Conservation (phyloP, 768 basidiomycete species). For the Boletus bicolor region DNA sequence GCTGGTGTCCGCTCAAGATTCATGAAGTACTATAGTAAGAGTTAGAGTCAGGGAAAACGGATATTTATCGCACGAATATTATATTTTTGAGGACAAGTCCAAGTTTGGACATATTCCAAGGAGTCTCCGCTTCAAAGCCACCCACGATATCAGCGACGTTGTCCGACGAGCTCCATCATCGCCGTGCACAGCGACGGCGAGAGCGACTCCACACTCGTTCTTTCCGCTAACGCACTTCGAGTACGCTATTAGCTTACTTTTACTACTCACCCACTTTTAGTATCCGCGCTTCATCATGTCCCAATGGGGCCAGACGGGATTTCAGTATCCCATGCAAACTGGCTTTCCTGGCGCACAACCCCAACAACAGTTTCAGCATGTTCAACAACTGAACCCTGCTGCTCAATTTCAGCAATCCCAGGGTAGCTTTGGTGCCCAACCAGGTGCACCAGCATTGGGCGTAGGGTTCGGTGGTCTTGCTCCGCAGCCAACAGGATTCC, state of each 20-base stretch:
- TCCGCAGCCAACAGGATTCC: slow-evolving; percentile 62
- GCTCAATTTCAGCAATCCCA: slow-evolving; percentile 45
- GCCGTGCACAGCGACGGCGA: neutral
- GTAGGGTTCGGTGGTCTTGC: slow-evolving; percentile 41
- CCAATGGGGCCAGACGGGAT: slow-evolving; percentile 72
- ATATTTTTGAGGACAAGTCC: slow-evolving; percentile 3
- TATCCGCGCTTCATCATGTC: slow-evolving; percentile 48
- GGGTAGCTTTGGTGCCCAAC: slow-evolving; percentile 27
- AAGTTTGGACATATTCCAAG: slow-evolving; percentile 2
- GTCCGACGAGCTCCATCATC: neutral
- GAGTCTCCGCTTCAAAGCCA: slow-evolving; percentile 20
- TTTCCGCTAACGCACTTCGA: neutral
- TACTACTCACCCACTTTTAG: neutral
- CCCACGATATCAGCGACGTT: neutral
- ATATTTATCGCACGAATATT: neutral
- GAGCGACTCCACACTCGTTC: neutral
- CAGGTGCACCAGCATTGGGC: slow-evolving; percentile 28
- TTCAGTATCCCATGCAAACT: slow-evolving; percentile 73
- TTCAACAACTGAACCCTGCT: slow-evolving; percentile 29
- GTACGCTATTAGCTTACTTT: neutral
- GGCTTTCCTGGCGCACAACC: slow-evolving; percentile 52
- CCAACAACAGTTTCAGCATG: slow-evolving; percentile 43
- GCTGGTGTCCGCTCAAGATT: too few species aligned
- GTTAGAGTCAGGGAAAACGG: too few species aligned
- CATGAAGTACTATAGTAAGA: too few species aligned